Percentiles rank a stretch among this genome's conserved stretches.
phyloP scores from a whole-genome alignment of 2,329 filamentous ascomycete species.

The Venturia effusa region DNA sequence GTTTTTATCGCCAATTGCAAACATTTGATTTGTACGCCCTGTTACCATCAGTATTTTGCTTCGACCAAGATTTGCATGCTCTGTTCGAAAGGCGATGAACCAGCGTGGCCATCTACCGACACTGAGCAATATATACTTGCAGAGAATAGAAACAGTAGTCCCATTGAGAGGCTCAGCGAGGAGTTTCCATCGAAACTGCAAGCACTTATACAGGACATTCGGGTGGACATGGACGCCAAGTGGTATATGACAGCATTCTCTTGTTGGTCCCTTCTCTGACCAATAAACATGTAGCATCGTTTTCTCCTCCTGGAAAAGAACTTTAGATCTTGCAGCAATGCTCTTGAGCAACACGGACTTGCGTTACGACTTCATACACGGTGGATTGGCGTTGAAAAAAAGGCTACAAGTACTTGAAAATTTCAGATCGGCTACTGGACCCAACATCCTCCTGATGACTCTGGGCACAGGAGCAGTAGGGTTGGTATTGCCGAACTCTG shows the following conservation, averaged over 20 bases:
- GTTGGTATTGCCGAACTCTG: slow-evolving; percentile 19
- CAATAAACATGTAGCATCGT: slow-evolving; percentile 29
- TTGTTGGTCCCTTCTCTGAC: not conserved
- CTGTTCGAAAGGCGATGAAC: not conserved
- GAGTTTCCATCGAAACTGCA: not conserved
- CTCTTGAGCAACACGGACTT: slow-evolving; percentile 18
- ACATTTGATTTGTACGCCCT: not conserved
- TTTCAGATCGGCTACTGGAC: slow-evolving; percentile 28
- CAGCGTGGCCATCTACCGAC: not conserved
- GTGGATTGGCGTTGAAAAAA: slow-evolving; percentile 33
- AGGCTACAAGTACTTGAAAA: slow-evolving; percentile 29
- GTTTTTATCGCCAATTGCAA: not conserved
- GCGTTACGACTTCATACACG: slow-evolving; percentile 34
- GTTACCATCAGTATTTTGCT: not conserved
- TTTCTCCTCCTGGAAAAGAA: slow-evolving; percentile 42
- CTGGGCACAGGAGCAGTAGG: slow-evolving; percentile 41
- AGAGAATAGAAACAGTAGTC: not conserved
- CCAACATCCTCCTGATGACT: slow-evolving; percentile 38
- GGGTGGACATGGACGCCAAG: not conserved
- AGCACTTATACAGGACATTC: not conserved
- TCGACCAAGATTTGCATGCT: not conserved
- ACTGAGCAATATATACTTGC: not conserved
- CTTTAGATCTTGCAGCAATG: slow-evolving; percentile 34
- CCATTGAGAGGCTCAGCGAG: not conserved
- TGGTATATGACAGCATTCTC: not conserved